Conservation (phyloP, 2,329 filamentous ascomycete species). For the Paraphaeosphaeria sporulosa region DNA sequence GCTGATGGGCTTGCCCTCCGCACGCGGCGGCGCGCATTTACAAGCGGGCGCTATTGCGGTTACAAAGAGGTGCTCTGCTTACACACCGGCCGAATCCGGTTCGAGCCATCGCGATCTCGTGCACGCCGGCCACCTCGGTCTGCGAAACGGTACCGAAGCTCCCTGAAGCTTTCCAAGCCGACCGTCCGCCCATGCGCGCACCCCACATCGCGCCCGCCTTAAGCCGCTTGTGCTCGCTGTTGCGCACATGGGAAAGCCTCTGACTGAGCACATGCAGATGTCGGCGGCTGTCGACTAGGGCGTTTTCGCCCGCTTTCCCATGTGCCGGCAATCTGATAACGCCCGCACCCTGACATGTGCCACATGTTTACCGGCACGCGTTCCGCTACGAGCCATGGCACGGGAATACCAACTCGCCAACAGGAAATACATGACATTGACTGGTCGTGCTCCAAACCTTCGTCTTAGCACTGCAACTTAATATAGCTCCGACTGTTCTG, state of each 20-base stretch:
- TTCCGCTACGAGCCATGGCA: neutral
- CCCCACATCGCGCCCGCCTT: neutral
- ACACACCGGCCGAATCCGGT: neutral
- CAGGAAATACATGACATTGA: neutral
- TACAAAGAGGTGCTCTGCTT: neutral
- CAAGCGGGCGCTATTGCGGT: neutral
- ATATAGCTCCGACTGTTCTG: neutral
- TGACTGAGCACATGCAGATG: constrained; percentile 11
- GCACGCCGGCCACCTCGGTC: neutral
- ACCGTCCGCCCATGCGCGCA: neutral
- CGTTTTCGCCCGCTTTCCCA: neutral
- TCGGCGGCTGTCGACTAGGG: neutral
- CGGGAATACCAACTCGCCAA: neutral
- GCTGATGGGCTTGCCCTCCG: neutral
- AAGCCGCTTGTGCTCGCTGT: neutral
- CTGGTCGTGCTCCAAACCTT: neutral
- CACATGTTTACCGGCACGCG: constrained; percentile 1
- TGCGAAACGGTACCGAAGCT: constrained; percentile 4
- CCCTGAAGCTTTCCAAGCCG: constrained; percentile 18
- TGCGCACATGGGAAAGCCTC: neutral
- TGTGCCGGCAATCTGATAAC: neutral
- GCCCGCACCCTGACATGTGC: constrained; percentile 6
- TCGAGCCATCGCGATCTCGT: constrained; percentile 1
- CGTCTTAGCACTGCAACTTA: neutral
- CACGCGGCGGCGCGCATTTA: neutral